Percentiles rank a stretch among this genome's conserved stretches.
phyloP scores from a whole-genome alignment of 805 yeast genomes.

The Saccharomycopsis capsularis region DNA sequence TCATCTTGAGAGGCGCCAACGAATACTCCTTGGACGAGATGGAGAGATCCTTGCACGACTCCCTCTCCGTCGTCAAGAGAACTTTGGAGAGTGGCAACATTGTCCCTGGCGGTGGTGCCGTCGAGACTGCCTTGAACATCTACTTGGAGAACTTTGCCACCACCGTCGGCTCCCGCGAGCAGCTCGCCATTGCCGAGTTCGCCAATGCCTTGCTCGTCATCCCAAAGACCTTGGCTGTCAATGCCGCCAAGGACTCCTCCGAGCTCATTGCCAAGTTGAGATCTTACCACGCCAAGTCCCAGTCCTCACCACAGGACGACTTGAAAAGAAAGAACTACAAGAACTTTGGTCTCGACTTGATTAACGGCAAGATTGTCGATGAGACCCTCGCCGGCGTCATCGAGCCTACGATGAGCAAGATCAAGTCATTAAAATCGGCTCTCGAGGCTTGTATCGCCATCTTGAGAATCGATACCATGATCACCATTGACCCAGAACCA shows the following conservation, averaged over 20 bases:
- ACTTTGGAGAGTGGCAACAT: slow-evolving; percentile 90
- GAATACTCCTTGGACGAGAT: slow-evolving; percentile 94
- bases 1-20: slow-evolving; percentile 91
- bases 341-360: slow-evolving; percentile 87
- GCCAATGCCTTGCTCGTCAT: slow-evolving; percentile 83
- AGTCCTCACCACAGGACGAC: slow-evolving; percentile 78
- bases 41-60: slow-evolving; percentile 96
- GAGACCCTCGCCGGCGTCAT: slow-evolving; percentile 79
- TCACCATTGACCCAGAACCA: slow-evolving; percentile 93
- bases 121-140: slow-evolving; percentile 90
- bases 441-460: slow-evolving; percentile 98
- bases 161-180: slow-evolving; percentile 95
- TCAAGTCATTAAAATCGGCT: slow-evolving; percentile 90
- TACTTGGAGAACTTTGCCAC: slow-evolving; percentile 96
- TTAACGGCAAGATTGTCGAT: slow-evolving; percentile 87
- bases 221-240: slow-evolving; percentile 94
- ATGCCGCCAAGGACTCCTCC: slow-evolving; percentile 95
- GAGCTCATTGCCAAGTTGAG: slow-evolving; percentile 93
- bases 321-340: slow-evolving; percentile 76
- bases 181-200: slow-evolving; percentile 95
- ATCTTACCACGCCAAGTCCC: slow-evolving; percentile 94
- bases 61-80: slow-evolving; percentile 89
- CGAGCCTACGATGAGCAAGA: slow-evolving; percentile 91
- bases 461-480: slow-evolving; percentile 96
- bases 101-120: slow-evolving; percentile 99